Evolutionary conservation across 148 eudicot genomes (phyloP).

Genomic region (Drosera capensis): DNA sequence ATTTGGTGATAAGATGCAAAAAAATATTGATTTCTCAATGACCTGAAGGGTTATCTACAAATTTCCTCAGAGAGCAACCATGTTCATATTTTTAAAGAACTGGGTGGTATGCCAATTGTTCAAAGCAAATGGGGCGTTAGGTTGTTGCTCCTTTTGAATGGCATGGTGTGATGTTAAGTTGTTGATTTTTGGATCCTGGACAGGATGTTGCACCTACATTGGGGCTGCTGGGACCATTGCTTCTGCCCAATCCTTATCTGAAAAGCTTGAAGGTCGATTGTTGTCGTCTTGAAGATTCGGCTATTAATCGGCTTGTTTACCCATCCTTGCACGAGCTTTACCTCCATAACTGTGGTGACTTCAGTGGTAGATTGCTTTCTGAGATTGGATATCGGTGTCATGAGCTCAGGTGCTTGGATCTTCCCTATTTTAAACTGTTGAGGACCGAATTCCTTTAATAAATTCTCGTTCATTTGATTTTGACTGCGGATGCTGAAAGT

Average conservation of each 20-base stretch:
- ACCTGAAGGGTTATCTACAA: too few species aligned
- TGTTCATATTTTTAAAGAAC: too few species aligned
- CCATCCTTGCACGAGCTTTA: constrained; percentile 56
- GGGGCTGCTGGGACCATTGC: constrained; percentile 43
- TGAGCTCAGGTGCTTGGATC: constrained; percentile 36
- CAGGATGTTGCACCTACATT: constrained; percentile 61
- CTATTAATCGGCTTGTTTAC: constrained; percentile 36
- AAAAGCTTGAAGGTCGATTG: constrained; percentile 66
- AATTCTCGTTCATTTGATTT: background rate
- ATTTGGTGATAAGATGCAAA: too few species aligned
- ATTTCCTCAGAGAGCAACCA: too few species aligned
- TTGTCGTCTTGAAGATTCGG: constrained; percentile 43
- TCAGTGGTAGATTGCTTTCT: constrained; percentile 62
- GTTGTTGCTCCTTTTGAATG: constrained; percentile 1
- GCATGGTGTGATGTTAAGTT: constrained; percentile 1
- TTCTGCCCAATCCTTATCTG: constrained; percentile 53
- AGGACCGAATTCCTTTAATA: too few species aligned
- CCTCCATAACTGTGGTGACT: constrained; percentile 67
- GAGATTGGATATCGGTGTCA: constrained; percentile 50
- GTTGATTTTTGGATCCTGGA: too few species aligned
- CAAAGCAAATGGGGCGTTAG: background rate
- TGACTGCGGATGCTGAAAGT: too few species aligned
- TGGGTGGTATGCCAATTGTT: too few species aligned
- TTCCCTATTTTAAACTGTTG: background rate
- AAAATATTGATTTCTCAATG: too few species aligned